Evolutionary conservation across 2,329 filamentous ascomycete species (phyloP).

Genomic region (Epicoccum nigrum): DNA sequence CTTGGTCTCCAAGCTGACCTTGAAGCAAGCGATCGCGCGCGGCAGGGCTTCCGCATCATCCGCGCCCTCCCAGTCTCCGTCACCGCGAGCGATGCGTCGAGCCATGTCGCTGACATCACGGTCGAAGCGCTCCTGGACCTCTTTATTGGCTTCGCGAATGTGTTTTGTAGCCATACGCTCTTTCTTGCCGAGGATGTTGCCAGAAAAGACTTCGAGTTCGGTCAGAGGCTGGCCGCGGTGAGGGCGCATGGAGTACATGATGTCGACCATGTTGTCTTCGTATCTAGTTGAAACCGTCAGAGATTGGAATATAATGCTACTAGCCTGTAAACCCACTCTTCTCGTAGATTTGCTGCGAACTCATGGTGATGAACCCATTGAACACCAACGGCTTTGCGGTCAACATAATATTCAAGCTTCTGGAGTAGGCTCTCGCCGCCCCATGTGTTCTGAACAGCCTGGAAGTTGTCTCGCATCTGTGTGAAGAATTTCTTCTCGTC

Average conservation of each 20-base stretch:
- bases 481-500: constrained; percentile 70
- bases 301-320: neutral
- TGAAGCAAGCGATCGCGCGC: constrained; percentile 58
- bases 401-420: constrained; percentile 50
- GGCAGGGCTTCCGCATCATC: constrained; percentile 52
- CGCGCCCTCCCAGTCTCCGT: constrained; percentile 32
- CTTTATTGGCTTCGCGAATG: constrained; percentile 37
- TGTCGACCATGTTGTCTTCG: constrained; percentile 57
- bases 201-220: constrained; percentile 58
- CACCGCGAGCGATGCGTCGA: constrained; percentile 52
- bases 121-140: constrained; percentile 51
- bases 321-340: constrained; percentile 19
- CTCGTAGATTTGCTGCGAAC: constrained; percentile 52
- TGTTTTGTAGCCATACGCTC: constrained; percentile 45
- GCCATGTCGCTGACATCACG: constrained; percentile 52
- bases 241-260: constrained; percentile 51
- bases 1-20: constrained; percentile 48
- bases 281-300: constrained; percentile 48
- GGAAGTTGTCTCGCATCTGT: constrained; percentile 30
- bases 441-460: constrained; percentile 5
- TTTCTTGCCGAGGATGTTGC: constrained; percentile 61
- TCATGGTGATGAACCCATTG: constrained; percentile 49
- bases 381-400: constrained; percentile 46
- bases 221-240: constrained; percentile 38
- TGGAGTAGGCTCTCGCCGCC: constrained; percentile 31